These are phyloP conservation scores for Trichoderma endophyticum DNA, from an alignment of 2,329 filamentous ascomycete genomes.

Conservation along the genomic window DNA sequence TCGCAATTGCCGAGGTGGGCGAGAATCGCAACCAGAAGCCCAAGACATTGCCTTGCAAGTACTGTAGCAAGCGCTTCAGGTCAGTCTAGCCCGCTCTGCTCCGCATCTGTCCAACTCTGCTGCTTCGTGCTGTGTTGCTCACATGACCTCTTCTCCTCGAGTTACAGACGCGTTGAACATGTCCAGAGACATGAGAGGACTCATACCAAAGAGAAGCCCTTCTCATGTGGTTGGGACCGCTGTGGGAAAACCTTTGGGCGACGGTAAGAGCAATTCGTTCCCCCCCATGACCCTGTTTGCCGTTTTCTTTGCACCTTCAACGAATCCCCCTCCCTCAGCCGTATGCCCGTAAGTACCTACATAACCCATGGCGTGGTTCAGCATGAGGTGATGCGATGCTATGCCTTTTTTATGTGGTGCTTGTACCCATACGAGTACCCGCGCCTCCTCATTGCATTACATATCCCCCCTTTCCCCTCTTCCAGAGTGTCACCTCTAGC, in stretches of 20 bases:
- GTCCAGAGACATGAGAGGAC: slow-evolving; percentile 62
- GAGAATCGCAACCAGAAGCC: slow-evolving; percentile 57
- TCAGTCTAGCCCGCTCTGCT: slow-evolving; percentile 35
- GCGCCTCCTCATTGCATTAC: slow-evolving; percentile 18
- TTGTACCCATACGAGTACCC: slow-evolving; percentile 11
- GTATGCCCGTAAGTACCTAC: neutral
- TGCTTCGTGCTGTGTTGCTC: slow-evolving; percentile 20
- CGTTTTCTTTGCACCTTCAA: neutral
- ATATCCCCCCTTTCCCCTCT: slow-evolving; percentile 10
- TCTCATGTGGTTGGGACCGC: slow-evolving; percentile 56
- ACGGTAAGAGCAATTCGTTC: slow-evolving; percentile 44
- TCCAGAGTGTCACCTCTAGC: neutral
- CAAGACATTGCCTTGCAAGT: slow-evolving; percentile 60
- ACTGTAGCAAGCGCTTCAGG: slow-evolving; percentile 62
- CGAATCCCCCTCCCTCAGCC: neutral
- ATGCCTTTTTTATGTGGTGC: neutral
- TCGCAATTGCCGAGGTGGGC: slow-evolving; percentile 42
- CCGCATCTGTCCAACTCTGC: slow-evolving; percentile 11
- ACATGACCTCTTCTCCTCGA: slow-evolving; percentile 16
- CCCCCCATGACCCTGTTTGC: neutral
- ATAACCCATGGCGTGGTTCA: neutral
- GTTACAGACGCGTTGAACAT: slow-evolving; percentile 58
- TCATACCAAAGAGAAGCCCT: slow-evolving; percentile 64
- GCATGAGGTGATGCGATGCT: slow-evolving; percentile 4
- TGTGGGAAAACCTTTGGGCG: slow-evolving; percentile 62